Evolutionary conservation across 371 early-diverging fungal species (phyloP).

Genomic region (Mortierella polycephala): DNA sequence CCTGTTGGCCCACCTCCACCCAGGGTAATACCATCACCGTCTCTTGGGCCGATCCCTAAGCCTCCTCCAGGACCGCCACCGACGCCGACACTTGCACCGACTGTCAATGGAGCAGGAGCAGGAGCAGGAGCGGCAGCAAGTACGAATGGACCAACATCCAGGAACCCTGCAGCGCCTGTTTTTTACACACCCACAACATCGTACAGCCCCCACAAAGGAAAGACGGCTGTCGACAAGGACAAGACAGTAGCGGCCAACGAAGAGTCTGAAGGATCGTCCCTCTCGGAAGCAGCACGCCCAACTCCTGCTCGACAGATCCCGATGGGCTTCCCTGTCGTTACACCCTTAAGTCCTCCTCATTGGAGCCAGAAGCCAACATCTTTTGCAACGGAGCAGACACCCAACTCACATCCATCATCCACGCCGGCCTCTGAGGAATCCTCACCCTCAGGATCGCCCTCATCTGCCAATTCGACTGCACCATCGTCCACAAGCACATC

Average conservation of each 20-base stretch:
- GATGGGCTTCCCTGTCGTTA: conserved; percentile 42
- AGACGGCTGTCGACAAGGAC: not conserved
- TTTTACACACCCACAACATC: conserved; percentile 1
- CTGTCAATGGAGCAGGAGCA: conserved; percentile 4
- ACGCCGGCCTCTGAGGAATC: not conserved
- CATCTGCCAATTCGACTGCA: conserved; percentile 19
- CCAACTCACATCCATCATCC: conserved; percentile 11
- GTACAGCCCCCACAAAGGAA: conserved; percentile 8
- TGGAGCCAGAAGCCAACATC: conserved; percentile 21
- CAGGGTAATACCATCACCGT: conserved; percentile 9
- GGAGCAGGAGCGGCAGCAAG: not conserved
- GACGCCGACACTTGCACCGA: conserved; percentile 6
- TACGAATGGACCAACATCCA: not conserved
- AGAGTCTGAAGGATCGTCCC: not conserved
- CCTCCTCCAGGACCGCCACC: conserved; percentile 20
- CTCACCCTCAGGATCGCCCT: conserved; percentile 25
- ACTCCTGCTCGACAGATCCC: conserved; percentile 38
- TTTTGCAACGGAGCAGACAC: not conserved
- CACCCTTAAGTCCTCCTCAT: conserved; percentile 32
- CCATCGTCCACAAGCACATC: conserved; percentile 16
- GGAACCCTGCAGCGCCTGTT: conserved; percentile 6
- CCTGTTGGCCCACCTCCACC: conserved; percentile 28
- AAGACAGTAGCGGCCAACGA: not conserved
- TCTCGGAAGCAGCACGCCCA: conserved; percentile 26
- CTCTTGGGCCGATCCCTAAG: conserved; percentile 17